Evolutionary conservation across 1,284 basidiomycete genomes (phyloP).

Genomic region (Boletus semigastroideus): DNA sequence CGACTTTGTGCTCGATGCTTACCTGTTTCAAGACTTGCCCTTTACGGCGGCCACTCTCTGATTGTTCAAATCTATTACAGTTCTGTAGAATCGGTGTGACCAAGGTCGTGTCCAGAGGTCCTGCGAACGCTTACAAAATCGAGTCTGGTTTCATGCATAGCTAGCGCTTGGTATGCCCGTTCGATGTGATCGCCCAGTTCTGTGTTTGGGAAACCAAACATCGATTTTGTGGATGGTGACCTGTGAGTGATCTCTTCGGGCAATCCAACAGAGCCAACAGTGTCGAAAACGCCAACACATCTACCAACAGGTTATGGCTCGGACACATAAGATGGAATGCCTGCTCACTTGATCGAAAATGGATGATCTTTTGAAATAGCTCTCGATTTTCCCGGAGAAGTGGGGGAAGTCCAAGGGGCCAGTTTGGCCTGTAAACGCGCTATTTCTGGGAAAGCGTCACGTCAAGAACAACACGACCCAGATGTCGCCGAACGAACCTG

Average conservation of each 20-base stretch:
- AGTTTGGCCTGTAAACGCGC: constrained; percentile 44
- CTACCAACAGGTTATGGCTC: constrained; percentile 37
- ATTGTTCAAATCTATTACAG: constrained; percentile 63
- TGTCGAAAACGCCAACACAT: constrained; percentile 72
- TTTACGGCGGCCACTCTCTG: constrained; percentile 48
- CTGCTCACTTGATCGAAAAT: constrained; percentile 63
- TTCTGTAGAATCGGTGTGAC: constrained; percentile 37
- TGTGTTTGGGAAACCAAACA: constrained; percentile 65
- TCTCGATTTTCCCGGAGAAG: constrained; percentile 52
- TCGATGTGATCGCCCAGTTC: constrained; percentile 60
- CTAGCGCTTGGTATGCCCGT: constrained; percentile 64
- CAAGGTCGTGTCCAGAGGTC: background rate
- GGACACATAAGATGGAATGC: background rate
- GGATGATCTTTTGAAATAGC: constrained; percentile 44
- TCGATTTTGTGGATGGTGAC: constrained; percentile 39
- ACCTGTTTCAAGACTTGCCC: constrained; percentile 63
- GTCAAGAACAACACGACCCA: background rate
- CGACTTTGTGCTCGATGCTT: constrained; percentile 13
- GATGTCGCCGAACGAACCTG: constrained; percentile 37
- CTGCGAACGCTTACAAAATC: constrained; percentile 57
- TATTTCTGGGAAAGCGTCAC: constrained; percentile 39
- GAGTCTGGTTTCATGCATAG: constrained; percentile 59
- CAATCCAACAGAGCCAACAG: constrained; percentile 66
- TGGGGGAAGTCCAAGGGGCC: constrained; percentile 49
- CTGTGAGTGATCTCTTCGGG: constrained; percentile 58